Conservation (phyloP, 129 eudicot species). For the Chrysanthemum makinoi region DNA sequence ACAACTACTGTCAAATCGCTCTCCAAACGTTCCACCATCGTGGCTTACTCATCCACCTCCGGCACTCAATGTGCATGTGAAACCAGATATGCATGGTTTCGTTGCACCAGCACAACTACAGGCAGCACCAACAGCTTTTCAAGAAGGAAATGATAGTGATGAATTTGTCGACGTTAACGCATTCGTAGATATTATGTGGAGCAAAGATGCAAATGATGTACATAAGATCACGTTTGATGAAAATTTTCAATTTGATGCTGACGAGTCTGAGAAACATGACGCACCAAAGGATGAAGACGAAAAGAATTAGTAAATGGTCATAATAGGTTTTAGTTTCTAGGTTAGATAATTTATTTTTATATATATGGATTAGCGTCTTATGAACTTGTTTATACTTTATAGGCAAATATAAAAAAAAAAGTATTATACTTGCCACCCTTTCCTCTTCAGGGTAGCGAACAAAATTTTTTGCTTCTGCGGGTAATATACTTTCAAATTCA, state of each 20-base stretch:
- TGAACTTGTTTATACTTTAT: background rate
- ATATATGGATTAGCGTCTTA: background rate
- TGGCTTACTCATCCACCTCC: background rate
- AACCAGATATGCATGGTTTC: background rate
- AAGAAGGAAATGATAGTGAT: constrained; percentile 10
- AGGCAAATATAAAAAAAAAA: no score
- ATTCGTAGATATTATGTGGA: background rate
- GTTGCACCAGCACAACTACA: background rate
- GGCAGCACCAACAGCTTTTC: background rate
- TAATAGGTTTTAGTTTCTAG: constrained; percentile 4
- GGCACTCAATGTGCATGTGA: background rate
- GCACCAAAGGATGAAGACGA: background rate
- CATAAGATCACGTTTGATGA: background rate
- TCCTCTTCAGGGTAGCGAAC: no score
- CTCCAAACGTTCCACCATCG: background rate
- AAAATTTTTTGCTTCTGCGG: no score
- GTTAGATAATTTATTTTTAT: background rate
- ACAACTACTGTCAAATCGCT: background rate
- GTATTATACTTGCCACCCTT: no score
- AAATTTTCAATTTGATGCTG: background rate
- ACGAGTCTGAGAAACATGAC: constrained; percentile 2
- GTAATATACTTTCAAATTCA: no score
- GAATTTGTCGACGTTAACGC: background rate
- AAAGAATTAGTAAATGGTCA: background rate
- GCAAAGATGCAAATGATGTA: background rate